Evolutionary conservation across 2,329 filamentous ascomycete species (phyloP), one percentile per base, ranked within the genome.

Genomic region (Didymella segeticola): DNA sequence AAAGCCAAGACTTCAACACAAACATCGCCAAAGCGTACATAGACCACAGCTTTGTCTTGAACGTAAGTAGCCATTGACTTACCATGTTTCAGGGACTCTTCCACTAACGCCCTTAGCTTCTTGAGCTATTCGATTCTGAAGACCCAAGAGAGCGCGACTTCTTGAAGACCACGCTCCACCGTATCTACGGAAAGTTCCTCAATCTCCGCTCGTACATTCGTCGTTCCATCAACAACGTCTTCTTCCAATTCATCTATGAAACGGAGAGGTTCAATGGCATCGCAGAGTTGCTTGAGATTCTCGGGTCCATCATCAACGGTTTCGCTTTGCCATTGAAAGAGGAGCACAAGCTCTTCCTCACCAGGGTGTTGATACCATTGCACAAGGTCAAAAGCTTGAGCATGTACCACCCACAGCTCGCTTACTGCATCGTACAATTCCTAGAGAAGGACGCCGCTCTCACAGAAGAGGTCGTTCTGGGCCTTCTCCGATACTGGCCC

Each of bases 1-100:
- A 99, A 77, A 98, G 95, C 77, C 95, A 97, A 75, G 95, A 99
- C 76, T 99, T 99, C 83, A 99, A 98, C 81, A 99, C 95, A 64
- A 99, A 99, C 78, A 97, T 97, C 69, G 95, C 95, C 64, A 99
- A 99, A 80, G 90, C 93, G 58, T 97, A 96, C 76, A 99, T 99
- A 74, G 95, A 99, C 72, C 95, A 99, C 76, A 90, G 91, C 74
- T 99, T 99, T 72, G 95, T 99, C 38, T 84, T 99, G 57, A 92
- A 87, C 74, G 83, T 85, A 75, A 68, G 75, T 70, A 33, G 17
- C 31, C n/a, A n/a, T n/a, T n/a, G n/a, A n/a, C n/a, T n/a, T n/a
- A n/a, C n/a, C n/a, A n/a, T n/a, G n/a, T n/a, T n/a, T n/a, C n/a
- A n/a, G n/a, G n/a, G n/a, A n/a, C n/a, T 1, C 4, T 27, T 39